Evolutionary conservation across 2,329 filamentous ascomycete species (phyloP), one percentile per base, ranked within the genome.

Genomic region (Pseudogymnoascus sp.): DNA sequence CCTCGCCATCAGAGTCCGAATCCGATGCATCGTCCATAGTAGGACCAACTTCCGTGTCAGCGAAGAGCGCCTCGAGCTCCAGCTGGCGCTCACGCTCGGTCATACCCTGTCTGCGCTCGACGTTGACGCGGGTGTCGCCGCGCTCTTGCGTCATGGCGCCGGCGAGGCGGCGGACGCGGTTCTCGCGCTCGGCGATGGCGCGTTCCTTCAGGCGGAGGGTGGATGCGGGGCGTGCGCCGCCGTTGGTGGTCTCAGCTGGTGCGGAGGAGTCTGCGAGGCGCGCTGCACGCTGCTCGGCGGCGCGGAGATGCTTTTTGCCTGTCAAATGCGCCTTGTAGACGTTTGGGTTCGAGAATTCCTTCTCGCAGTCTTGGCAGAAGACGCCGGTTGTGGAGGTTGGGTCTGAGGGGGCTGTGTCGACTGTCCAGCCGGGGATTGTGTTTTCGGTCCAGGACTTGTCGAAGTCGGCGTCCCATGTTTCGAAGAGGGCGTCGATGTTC

Each of bases 81-180:
- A 96, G 91, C 71, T 95, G 90, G 12, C 94, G 88, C 75, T 99
- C 94, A 33, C 92, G 87, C 73, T 97, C 93, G 2, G 94, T 99
- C 92, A 99, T 96, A 67, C 93, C 93, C 74, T 95, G 91, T 75
- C 91, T 94, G 61, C 94, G 89, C 80, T 99, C 95, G 10, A 97
- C 92, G 71, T 99, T 97, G 70, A 94, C 88, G 59, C 90, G 85
- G 0, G 94, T 97, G 71, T 96, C 93, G 74, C 89, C 84, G 63
- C 93, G 88, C 73, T 96, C 91, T 12, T 88, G 89, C 73, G 90
- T 88, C 85, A 99, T 94, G 4, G 89, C 85, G 59, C 87, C 83
- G 8, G 91, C 86, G 5, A 99, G 81, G 62, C 88, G 89, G 72
- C 88, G 89, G 61, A 97, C 83, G 16, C 91, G 85, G 74, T 88